These are phyloP conservation scores for Proliferodiscus dingleyae DNA, from an alignment of 2,329 filamentous ascomycete genomes.

Conservation along the genomic window DNA sequence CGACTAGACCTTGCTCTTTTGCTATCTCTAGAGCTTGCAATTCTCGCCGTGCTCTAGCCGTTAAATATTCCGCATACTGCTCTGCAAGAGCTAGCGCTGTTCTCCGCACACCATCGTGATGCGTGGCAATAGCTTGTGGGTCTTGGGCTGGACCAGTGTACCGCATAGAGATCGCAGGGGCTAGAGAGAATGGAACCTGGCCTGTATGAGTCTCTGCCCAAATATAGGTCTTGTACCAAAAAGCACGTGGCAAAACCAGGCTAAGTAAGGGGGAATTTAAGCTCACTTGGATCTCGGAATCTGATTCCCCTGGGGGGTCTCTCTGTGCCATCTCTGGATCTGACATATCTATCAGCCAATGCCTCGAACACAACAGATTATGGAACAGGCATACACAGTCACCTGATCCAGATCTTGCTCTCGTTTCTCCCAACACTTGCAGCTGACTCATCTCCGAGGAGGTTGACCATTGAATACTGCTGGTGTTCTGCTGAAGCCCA, in stretches of 20 bases:
- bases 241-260: background rate
- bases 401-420: too few species aligned
- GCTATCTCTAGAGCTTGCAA: conserved; percentile 5
- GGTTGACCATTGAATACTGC: too few species aligned
- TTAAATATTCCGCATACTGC: conserved; percentile 10
- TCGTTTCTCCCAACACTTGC: too few species aligned
- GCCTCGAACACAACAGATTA: background rate
- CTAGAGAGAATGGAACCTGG: conserved; percentile 5
- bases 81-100: conserved; percentile 19
- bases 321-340: background rate
- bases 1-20: background rate
- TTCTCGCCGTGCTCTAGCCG: conserved; percentile 13
- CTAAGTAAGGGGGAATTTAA: background rate
- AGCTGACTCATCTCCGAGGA: too few species aligned
- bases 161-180: conserved; percentile 24
- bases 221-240: too few species aligned
- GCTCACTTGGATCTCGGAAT: background rate
- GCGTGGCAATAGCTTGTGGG: conserved; percentile 13
- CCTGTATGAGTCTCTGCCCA: background rate
- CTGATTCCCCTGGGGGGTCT: background rate
- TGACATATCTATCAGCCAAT: background rate
- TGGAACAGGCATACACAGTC: background rate
- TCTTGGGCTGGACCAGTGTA: conserved; percentile 16
- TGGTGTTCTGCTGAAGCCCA: too few species aligned
- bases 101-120: conserved; percentile 21